Evolutionary conservation across 2,329 filamentous ascomycete genomes (phyloP), one percentile per base, ranked within the genome.

Genomic region (Hymenoscyphus scutula): DNA sequence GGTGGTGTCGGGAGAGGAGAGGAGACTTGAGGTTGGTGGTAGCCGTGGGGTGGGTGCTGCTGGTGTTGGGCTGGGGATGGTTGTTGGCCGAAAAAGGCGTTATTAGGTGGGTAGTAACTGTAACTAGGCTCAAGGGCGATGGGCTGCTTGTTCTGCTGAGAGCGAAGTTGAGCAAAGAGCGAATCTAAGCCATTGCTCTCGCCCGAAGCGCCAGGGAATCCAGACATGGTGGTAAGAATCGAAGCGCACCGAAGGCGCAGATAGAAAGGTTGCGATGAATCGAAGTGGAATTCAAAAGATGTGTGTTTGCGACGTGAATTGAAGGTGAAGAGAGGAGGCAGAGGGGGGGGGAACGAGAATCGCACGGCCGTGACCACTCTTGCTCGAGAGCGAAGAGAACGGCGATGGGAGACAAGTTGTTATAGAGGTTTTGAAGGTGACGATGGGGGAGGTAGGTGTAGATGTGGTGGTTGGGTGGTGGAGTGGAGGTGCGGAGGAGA

Each of bases 1-100:
- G 81, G 80, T 57, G 85, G 84, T 53, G 83, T 85, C 70, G 82
- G 82, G 60, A 85, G 73, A 38, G 83, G 81, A 51, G 84, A 86
- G 15, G 84, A 83, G 32, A 86, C 82, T 19, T 81, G 80, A 38
- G 84, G 82, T 64, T 81, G 80, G 62, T 81, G 81, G 68, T 86
- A 83, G 54, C 74, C 75, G 23, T 48, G 41, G 41, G 41, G 8
- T 13, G 41, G 19, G 58, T 77, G 66, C 64, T 66, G 65, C n/a
- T 29, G 45, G 58, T 67, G 66, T 58, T 69, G 68, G 15, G 66
- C 60, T 27, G 67, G 66, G 54, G 64, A 61, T 30, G 65, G 59
- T 60, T 73, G 72, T 61, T 72, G 72, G 61, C 62, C 64, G 61
- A 69, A 72, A 63, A 71, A 73, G 51, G 60, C 67, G 38, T 68